phyloP scores from a whole-genome alignment of 2,329 filamentous ascomycete species.

The Pseudocercospora pini-densiflorae region DNA sequence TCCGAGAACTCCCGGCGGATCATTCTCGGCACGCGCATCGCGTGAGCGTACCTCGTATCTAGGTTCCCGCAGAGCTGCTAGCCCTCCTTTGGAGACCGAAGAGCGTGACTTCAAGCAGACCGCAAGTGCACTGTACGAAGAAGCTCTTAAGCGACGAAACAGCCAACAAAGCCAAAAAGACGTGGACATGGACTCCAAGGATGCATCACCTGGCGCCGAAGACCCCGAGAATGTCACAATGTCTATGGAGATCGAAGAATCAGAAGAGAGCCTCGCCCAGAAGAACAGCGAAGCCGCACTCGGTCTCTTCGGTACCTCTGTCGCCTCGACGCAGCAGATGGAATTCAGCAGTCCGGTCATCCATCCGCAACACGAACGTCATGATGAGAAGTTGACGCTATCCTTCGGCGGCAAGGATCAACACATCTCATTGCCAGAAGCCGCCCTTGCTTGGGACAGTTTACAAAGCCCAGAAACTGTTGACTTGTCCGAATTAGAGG shows the following conservation, averaged over 20 bases:
- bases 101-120: slow-evolving; percentile 98
- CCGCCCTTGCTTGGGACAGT: slow-evolving; percentile 39
- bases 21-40: slow-evolving; percentile 58
- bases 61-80: slow-evolving; percentile 73
- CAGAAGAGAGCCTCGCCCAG: slow-evolving; percentile 54
- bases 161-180: slow-evolving; percentile 44
- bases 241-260: slow-evolving; percentile 46
- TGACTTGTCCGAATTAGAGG: slow-evolving; percentile 90
- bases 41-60: slow-evolving; percentile 51
- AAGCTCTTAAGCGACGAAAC: slow-evolving; percentile 49
- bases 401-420: slow-evolving; percentile 26
- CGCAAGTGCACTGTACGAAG: slow-evolving; percentile 77
- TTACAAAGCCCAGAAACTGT: slow-evolving; percentile 80
- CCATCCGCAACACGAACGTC: slow-evolving; percentile 40
- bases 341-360: slow-evolving; percentile 54
- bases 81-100: slow-evolving; percentile 88
- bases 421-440: slow-evolving; percentile 33
- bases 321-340: slow-evolving; percentile 48
- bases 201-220: slow-evolving; percentile 37
- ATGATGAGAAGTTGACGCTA: slow-evolving; percentile 27
- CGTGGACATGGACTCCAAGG: slow-evolving; percentile 39
- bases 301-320: slow-evolving; percentile 54
- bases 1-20: slow-evolving; percentile 66
- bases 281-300: slow-evolving; percentile 56
- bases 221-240: slow-evolving; percentile 38